Evolutionary conservation across 2,329 filamentous ascomycete species (phyloP), one percentile per base, ranked within the genome.

Genomic region (Helotiales sp.): DNA sequence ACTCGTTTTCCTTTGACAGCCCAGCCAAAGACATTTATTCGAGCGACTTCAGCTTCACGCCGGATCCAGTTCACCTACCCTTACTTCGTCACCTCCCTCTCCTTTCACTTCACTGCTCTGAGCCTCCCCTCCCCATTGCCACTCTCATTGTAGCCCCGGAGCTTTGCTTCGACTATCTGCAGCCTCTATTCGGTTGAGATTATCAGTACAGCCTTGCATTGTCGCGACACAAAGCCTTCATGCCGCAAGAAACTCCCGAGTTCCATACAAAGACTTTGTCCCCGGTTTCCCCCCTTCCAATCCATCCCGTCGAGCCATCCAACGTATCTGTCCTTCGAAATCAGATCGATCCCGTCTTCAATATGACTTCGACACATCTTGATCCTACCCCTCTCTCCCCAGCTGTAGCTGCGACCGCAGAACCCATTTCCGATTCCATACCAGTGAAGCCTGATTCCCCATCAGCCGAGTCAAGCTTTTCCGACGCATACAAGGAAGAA

Each of bases 301-400:
- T 91, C 74, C 88, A 91, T 79, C 82, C 89, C 72, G 85, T 89
- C 72, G 86, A 89, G 78, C 88, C 89, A 62, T 85, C 87, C 73
- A 90, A 87, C 72, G 91, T 92, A 67, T 88, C 89, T 66, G 86
- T 92, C 63, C 82, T 92, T 75, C 85, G 89, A 76, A 88, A 89
- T 77, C 89, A 91, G 80, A 92, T 88, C 86, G 89, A 92, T 79
- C 87, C 88, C 63, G 81, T 86, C 73, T 90, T 91, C 82, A 89
- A 90, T 80, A 88, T 90, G 77, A 87, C 87, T 64, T 83, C 87
- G 63, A 85, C 84, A 69, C 86, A 87, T 77, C 82, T 85, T 82
- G 75, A 77, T 76, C 67, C 75, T 61, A 64, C 76, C n/a, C 69
- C 76, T 22, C 58, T 55, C 52, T 67, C 63, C 34, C 61, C 70